These are phyloP conservation scores for Juglanconis oblonga DNA, from an alignment of 2,329 filamentous ascomycete genomes.

Conservation along the genomic window DNA sequence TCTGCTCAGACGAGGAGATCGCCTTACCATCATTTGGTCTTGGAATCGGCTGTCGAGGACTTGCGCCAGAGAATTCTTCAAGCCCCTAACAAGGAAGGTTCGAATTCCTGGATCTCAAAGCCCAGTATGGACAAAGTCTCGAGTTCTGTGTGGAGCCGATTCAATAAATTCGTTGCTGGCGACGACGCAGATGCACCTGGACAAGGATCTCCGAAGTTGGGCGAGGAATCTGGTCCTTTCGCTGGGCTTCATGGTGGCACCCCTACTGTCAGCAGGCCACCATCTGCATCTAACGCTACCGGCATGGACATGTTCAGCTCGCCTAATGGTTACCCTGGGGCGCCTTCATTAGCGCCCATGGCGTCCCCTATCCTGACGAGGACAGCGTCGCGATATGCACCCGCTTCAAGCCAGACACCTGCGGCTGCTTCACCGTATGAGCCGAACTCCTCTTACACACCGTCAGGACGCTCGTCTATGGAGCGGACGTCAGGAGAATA, in stretches of 20 bases:
- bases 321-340: conserved; percentile 29
- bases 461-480: conserved; percentile 39
- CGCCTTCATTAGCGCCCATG: conserved; percentile 28
- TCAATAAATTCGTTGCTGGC: conserved; percentile 94
- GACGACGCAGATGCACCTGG: conserved; percentile 72
- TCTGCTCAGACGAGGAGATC: conserved; percentile 79
- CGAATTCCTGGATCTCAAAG: conserved; percentile 87
- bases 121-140: conserved; percentile 96
- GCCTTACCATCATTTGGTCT: conserved; percentile 75
- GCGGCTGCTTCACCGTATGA: conserved; percentile 26
- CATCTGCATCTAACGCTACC: conserved; percentile 61
- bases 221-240: conserved; percentile 73
- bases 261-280: conserved; percentile 70
- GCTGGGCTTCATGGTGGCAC: conserved; percentile 75
- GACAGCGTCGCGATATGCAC: conserved; percentile 51
- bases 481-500: conserved; percentile 44
- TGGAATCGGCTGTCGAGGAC: conserved; percentile 79
- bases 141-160: conserved; percentile 83
- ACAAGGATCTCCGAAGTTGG: conserved; percentile 53
- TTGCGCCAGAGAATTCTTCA: conserved; percentile 79
- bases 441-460: conserved; percentile 26
- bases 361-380: conserved; percentile 39
- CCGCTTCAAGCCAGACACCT: conserved; percentile 31
- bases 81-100: conserved; percentile 71
- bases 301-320: conserved; percentile 73